Percentiles rank a stretch among this genome's conserved stretches.
phyloP scores from a whole-genome alignment of 2,329 filamentous ascomycete genomes.

The Monosporascus sp. region DNA sequence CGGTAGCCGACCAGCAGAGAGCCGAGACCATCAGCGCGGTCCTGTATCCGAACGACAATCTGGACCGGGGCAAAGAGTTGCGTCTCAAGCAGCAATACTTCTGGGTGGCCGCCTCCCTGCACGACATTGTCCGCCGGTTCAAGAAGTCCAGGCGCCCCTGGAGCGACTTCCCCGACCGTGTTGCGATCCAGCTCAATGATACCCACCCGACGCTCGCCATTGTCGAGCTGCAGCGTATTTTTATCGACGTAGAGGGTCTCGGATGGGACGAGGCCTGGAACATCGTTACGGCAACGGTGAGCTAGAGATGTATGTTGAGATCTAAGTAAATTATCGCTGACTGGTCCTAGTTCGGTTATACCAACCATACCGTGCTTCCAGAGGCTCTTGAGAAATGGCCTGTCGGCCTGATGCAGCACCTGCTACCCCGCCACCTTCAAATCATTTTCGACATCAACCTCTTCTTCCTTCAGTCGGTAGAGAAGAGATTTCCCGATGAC shows the following conservation, averaged over 20 bases:
- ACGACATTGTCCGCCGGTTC: constrained; percentile 94
- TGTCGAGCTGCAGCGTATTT: constrained; percentile 89
- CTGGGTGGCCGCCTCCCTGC: constrained; percentile 95
- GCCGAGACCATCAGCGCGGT: constrained; percentile 99
- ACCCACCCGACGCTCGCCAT: constrained; percentile 95
- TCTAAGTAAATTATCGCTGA: constrained; percentile 9
- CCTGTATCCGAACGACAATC: constrained; percentile 94
- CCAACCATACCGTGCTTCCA: constrained; percentile 95
- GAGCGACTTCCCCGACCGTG: constrained; percentile 88
- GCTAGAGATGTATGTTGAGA: constrained; percentile 21
- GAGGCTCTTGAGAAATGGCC: constrained; percentile 99
- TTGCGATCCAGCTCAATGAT: constrained; percentile 97
- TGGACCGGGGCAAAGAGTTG: constrained; percentile 93
- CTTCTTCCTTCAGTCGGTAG: constrained; percentile 84
- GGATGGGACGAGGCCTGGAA: constrained; percentile 92
- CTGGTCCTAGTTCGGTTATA: constrained; percentile 72
- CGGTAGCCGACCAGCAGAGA: constrained; percentile 94
- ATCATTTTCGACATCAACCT: constrained; percentile 99
- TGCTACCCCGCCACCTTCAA: constrained; percentile 88
- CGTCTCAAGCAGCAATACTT: constrained; percentile 99
- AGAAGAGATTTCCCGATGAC: constrained; percentile 85
- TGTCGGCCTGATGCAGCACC: constrained; percentile 83
- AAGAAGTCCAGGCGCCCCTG: constrained; percentile 93
- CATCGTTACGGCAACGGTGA: constrained; percentile 64
- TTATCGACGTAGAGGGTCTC: constrained; percentile 83